Evolutionary conservation across 2,329 filamentous ascomycete genomes (phyloP), one percentile per base, ranked within the genome.

Genomic region (Lachnellula suecica): DNA sequence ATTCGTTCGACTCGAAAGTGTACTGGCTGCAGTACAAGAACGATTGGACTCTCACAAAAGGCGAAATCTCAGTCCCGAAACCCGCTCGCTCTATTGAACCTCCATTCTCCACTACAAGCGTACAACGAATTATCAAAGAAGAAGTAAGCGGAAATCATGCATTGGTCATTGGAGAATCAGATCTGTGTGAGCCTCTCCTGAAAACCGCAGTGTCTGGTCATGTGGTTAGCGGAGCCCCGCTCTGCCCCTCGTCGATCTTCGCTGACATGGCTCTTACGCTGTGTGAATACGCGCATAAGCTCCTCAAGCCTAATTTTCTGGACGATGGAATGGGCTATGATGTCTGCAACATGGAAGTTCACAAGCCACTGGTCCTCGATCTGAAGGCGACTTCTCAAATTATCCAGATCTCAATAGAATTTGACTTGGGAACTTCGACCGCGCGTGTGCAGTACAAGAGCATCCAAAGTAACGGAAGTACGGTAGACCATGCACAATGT

Each of bases 1-100:
- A 87, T 66, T 74, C 72, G 10, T 87, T 82, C 68, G 81, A 86
- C 63, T 71, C 76, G 58, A 85, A 85, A 72, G 77, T 75, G 52
- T 85, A 85, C 54, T 70, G 68, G 66, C 22, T 51, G 8, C 24
- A 37, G 13, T 55, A 55, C 35, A 11, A 19, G 17, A 38, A 19
- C 19, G 22, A 24, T 80, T 41, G 38, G 38, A 11, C 17, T 41
- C 13, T 41, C 10, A 22, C 19, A 10, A 41, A 41, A 24, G 20
- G 20, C n/a, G 29, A 31, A 31, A 15, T 31, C 8, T 5, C 9
- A 10, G 8, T 10, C n/a, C 29, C 29, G 10, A 5, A 11, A 4
- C 29, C 11, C 11, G 29, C 4, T 31, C n/a, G n/a, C n/a, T n/a
- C n/a, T n/a, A n/a, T n/a, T n/a, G n/a, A n/a, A n/a, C n/a, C n/a